Conservation (phyloP, 2,329 filamentous ascomycete genomes). For the Balansia obtecta region DNA sequence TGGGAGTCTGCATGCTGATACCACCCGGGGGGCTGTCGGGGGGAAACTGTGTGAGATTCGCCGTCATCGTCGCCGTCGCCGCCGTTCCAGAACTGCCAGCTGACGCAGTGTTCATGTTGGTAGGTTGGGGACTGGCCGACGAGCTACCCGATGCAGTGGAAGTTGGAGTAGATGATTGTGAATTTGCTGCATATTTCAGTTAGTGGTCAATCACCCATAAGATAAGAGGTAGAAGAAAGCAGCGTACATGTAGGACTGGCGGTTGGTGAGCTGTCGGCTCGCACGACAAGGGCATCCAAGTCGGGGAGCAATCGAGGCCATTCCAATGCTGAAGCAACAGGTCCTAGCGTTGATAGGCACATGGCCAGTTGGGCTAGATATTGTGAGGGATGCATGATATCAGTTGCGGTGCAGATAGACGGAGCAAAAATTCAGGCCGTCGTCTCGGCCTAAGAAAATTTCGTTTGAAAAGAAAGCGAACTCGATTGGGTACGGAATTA, state of each 20-base stretch:
- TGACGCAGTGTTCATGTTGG: slow-evolving; percentile 29
- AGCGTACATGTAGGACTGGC: slow-evolving; percentile 7
- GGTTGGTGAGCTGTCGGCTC: slow-evolving; percentile 25
- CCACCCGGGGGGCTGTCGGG: slow-evolving; percentile 34
- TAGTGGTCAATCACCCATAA: background rate
- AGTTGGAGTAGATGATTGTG: background rate
- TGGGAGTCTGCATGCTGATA: slow-evolving; percentile 41
- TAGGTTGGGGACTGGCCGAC: slow-evolving; percentile 16
- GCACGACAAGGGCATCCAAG: slow-evolving; percentile 38
- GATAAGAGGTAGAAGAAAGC: background rate
- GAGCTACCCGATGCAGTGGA: slow-evolving; percentile 10
- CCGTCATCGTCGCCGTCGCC: slow-evolving; percentile 14
- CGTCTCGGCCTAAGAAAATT: background rate
- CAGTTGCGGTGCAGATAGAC: background rate
- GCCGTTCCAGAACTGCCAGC: slow-evolving; percentile 11
- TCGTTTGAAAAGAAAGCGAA: background rate
- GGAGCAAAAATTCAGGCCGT: background rate
- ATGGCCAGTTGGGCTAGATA: slow-evolving; percentile 35
- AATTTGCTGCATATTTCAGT: background rate
- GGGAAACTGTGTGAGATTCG: slow-evolving; percentile 29
- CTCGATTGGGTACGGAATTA: background rate
- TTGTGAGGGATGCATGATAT: slow-evolving; percentile 33
- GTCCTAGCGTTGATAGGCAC: slow-evolving; percentile 37
- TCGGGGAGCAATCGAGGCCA: slow-evolving; percentile 46
- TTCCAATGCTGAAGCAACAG: slow-evolving; percentile 37